Conservation (phyloP, 2,329 filamentous ascomycete species). For the Stemphylium lycopersici region DNA sequence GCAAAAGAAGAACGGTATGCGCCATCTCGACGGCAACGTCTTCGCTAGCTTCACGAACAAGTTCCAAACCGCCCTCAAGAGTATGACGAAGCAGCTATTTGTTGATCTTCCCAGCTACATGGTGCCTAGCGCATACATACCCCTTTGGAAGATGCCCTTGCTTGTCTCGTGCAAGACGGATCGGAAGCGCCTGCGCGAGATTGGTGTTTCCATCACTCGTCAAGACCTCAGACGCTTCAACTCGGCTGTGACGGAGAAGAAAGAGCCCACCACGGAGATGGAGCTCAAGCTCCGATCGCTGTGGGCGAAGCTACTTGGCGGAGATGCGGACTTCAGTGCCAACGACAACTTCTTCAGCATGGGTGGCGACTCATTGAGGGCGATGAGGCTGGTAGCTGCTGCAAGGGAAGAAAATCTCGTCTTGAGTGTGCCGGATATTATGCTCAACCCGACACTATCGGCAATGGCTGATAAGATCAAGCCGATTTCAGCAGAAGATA, state of each 20-base stretch:
- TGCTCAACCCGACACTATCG: conserved; percentile 54
- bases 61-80: conserved; percentile 35
- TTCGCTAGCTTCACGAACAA: conserved; percentile 42
- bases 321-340: conserved; percentile 40
- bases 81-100: conserved; percentile 39
- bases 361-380: conserved; percentile 59
- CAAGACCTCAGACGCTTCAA: conserved; percentile 44
- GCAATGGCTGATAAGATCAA: conserved; percentile 53
- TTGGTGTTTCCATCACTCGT: conserved; percentile 39
- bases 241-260: conserved; percentile 52
- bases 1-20: conserved; percentile 36
- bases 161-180: conserved; percentile 47
- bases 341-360: conserved; percentile 54
- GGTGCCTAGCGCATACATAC: conserved; percentile 45
- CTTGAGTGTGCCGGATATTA: conserved; percentile 63
- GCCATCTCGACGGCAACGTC: conserved; percentile 39
- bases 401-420: conserved; percentile 56
- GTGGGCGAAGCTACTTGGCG: conserved; percentile 43
- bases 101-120: conserved; percentile 44
- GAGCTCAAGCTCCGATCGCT: conserved; percentile 36
- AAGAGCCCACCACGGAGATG: conserved; percentile 38
- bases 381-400: conserved; percentile 63
- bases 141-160: conserved; percentile 45
- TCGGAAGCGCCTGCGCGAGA: conserved; percentile 43
- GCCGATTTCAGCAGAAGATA: conserved; percentile 20